Base-by-base conservation (phyloP, 2,329 filamentous ascomycete genomes). In the Claviceps sorghi region DNA sequence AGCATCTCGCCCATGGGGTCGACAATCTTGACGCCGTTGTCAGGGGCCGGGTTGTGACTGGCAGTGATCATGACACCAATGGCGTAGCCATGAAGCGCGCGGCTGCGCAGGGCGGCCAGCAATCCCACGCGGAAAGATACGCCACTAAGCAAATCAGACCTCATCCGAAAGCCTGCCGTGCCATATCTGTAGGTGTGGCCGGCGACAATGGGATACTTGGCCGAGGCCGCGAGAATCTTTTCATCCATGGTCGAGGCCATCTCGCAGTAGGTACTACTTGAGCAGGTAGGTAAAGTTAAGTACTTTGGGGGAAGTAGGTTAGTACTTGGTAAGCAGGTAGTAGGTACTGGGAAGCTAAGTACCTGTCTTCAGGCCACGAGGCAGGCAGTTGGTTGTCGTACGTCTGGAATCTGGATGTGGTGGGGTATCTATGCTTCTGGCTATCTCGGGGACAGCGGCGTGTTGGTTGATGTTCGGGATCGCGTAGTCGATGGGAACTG, bases 1-100 rank as follows among this genome's bases (percentile, higher is more conserved):
- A 95, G 78, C 93, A 97, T 97, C 69, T 97, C 93, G 58, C 93
- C 91, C 83, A 95, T 86, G 13, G 93, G 93, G 68, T 98, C 93
- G 57, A 98, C 88, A 60, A 98, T 81, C 77, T 95, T 95, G 67
- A 95, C 85, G 50, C 89, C 89, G 68, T 95, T 95, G 70, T 95
- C 89, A 60, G 81, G 77, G 36, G 89, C 84, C 19, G 87, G 87
- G 70, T 95, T 95, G 75, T 95, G 89, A 63, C 87, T 94, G 56
- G 89, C 89, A 43, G 89, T 95, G 67, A 95, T 86, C 89, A 95
- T 95, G 59, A 98, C 84, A 64, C 93, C 93, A 64, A 98, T 95
- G 61, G 88, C 85, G 73, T 94, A 87, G 58, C 89, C 85, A 66
- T 84, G 84, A 61, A 94, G 80, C 71, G 93, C 94, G 66, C 88